phyloP scores from a whole-genome alignment of 257 asterid species.

The Ligustrum vulgare region DNA sequence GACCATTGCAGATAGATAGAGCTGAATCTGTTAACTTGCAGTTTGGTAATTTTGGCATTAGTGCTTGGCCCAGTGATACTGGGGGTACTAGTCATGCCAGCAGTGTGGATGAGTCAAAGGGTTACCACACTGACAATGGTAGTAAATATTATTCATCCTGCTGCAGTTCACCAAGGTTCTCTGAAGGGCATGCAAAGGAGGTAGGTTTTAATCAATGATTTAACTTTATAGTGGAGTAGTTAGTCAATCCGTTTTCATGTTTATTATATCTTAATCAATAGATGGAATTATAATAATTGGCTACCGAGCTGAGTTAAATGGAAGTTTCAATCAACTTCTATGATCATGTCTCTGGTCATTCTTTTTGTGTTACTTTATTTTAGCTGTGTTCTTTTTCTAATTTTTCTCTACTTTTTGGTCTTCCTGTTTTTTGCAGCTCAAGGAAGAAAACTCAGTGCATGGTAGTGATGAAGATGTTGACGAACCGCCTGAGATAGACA shows the following conservation, averaged over 20 bases:
- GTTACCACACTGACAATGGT: constrained; percentile 81
- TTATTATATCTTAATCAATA: constrained; percentile 5
- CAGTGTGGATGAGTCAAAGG: constrained; percentile 83
- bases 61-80: constrained; percentile 91
- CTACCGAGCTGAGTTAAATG: background rate
- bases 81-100: constrained; percentile 93
- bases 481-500: constrained; percentile 74
- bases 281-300: background rate
- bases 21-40: constrained; percentile 91
- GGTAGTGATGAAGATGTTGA: constrained; percentile 96
- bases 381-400: background rate
- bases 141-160: constrained; percentile 86
- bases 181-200: constrained; percentile 92
- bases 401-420: constrained; percentile 12
- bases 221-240: background rate
- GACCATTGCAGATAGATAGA: constrained; percentile 75
- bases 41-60: constrained; percentile 91
- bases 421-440: constrained; percentile 57
- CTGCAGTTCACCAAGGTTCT: constrained; percentile 87
- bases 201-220: constrained; percentile 31
- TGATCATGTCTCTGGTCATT: background rate
- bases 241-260: background rate
- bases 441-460: constrained; percentile 86
- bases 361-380: background rate
- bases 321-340: background rate